Base-by-base conservation (phyloP, 768 basidiomycete genomes). In the Kwoniella europaea region DNA sequence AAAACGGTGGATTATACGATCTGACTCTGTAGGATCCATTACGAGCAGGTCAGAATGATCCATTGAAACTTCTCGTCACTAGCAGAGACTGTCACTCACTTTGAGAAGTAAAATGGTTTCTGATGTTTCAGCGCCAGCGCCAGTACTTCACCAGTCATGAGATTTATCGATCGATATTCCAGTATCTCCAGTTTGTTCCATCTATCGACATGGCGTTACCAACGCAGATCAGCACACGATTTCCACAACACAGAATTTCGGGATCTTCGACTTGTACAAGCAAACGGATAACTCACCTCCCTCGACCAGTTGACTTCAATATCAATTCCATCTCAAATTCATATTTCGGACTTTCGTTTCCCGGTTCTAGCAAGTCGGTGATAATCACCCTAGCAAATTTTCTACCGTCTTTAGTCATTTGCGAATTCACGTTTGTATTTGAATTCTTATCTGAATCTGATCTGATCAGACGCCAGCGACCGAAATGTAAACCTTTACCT, bases 41-140 rank as follows among this genome's bases (percentile, higher is more conserved):
- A 54, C 10, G 16, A 4, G 20, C 63, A 50, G 16, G 27, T 22
- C 2, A 52, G 6, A 20, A 64, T 64, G 18, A 53, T 27, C 0
- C 0, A 64, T 27, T 13, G 35, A 6, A 18, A 54, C 7, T 10
- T 22, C 24, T 22, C 22, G 63, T n/a, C 20, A 50, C 22, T 13
- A 0, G 60, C 5, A 53, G 10, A 20, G 27, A 16, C 9, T 9
- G 2, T 16, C 20, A 93, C 79, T 87, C 87, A 75, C 83, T 91
- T 94, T 53, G 93, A 94, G 84, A 97, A 97, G 90, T 91, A 94
- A 82, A 92, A 96, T n/a, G 93, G 89, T 65, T 92, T 87, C 81
- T 94, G 92, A 74, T 94, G 89, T 79, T 92, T 92, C 75, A 94
- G 84, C 10, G 88, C 85, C 35, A 96, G 85, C 18, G 90, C 89